Evolutionary conservation across 2,329 filamentous ascomycete genomes (phyloP), one percentile per base, ranked within the genome.

Genomic region (Fusarium nurragi): DNA sequence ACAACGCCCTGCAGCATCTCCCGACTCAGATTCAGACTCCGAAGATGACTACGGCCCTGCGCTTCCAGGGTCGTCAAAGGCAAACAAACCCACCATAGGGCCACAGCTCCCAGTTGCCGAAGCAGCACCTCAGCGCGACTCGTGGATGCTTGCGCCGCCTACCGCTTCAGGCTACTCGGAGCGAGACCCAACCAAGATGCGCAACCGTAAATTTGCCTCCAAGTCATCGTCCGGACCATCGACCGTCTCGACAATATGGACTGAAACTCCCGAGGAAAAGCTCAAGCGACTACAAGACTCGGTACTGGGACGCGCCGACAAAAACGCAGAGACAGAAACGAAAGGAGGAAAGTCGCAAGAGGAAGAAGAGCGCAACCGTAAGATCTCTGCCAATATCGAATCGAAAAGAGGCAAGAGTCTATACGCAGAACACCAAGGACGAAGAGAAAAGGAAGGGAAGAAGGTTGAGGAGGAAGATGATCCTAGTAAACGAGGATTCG

Each of bases 221-320:
- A 84, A 85, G 5, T 79, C 80, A 14, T 76, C 79, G 4, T 70
- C 75, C 1, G 61, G 70, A 11, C 68, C 67, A 11, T 62, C 71
- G 11, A 77, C 75, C 6, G 83, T 92, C 41, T 85, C 86, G 72
- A 88, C 87, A 21, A 87, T 94, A 39, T 98, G 94, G 94, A 94
- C 92, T 1, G 94, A 98, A 77, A 97, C 93, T 10, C 91, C 93
- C 0, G 91, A 94, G 74, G 86, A 97, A 77, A 97, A 96, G 76
- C 87, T 91, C 56, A 89, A 90, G 76, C 85, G 92, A 36, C 78
- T 97, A 21, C 89, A 90, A 69, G 88, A 97, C 74, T 88, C 95
- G 50, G 90, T 97, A 12, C 85, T 97, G 68, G 94, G 94, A 1
- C 86, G 94, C 4, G 79, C 79, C 18, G 78, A 79, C 23, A 77